These are phyloP conservation scores for Microascus cirrosus DNA, from an alignment of 2,329 filamentous ascomycete genomes.

Conservation along the genomic window DNA sequence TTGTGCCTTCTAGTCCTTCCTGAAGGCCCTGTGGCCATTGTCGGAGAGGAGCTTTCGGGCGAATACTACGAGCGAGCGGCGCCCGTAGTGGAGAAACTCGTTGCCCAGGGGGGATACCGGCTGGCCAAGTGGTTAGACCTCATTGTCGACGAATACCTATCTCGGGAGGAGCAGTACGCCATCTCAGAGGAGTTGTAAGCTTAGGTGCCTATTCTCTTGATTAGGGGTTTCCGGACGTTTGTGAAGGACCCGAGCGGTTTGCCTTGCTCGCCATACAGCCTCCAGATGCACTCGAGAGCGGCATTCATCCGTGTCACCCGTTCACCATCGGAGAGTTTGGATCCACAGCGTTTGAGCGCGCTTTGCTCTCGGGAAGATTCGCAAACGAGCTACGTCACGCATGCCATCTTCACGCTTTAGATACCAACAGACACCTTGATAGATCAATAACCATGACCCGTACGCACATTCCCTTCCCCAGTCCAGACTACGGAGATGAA, in stretches of 20 bases:
- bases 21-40: slow-evolving; percentile 45
- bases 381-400: too few relatives aligned
- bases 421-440: too few relatives aligned
- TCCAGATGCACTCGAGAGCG: too few relatives aligned
- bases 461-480: background rate
- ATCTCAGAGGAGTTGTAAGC: slow-evolving; percentile 2
- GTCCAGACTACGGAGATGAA: background rate
- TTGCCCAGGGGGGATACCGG: slow-evolving; percentile 59
- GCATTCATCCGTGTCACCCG: background rate
- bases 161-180: background rate
- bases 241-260: too few relatives aligned
- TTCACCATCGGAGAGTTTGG: background rate
- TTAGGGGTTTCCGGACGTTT: too few relatives aligned
- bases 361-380: background rate
- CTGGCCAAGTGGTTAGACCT: slow-evolving; percentile 57
- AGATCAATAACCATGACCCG: background rate
- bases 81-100: slow-evolving; percentile 52
- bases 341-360: background rate
- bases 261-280: too few relatives aligned
- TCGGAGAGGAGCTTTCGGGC: slow-evolving; percentile 47
- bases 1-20: slow-evolving; percentile 37
- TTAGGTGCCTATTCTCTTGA: too few relatives aligned
- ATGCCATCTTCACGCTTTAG: too few relatives aligned
- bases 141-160: slow-evolving; percentile 31
- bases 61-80: slow-evolving; percentile 53